Evolutionary conservation across 495 filamentous ascomycete species (phyloP), one percentile per base, ranked within the genome.

Genomic region (Daldinia bambusicola): DNA sequence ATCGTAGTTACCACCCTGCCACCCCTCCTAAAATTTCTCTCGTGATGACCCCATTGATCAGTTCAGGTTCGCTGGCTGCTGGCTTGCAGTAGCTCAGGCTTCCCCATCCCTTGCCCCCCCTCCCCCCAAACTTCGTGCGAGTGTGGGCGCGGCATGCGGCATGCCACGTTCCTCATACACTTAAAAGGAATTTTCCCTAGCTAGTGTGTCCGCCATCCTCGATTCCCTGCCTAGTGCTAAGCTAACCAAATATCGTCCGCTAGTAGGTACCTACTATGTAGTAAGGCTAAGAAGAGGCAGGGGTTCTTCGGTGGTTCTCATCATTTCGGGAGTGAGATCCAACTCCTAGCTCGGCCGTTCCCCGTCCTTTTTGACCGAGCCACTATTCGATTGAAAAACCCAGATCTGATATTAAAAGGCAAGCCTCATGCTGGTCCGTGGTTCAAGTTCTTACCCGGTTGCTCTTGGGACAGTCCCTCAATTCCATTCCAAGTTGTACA

Each of bases 311-410:
- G 75, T 77, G 70, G 70, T 76, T 77, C 75, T 77, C 69, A 62
- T 72, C 75, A 77, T 77, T 77, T 77, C 75, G 74, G 69, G 75
- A 74, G 66, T 71, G 66, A 77, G 74, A 76, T 76, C 75, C 70
- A 66, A 68, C 64, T 63, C 67, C 52, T 73, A 51, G 61, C 51
- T 71, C 56, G 63, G 61, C 51, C 56, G 63, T 71, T 74, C 66
- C 74, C 74, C 65, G 66, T 72, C 70, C 55, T 74, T 76, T 69
- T 71, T 69, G 70, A 66, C 63, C 66, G 71, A 77, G 68, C 70
- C 67, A 55, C 70, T 75, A 76, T 76, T 77, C 70, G 75, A 67
- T 69, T 48, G 1, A 60, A 55, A 55, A 63, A 63, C 62, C 64
- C 66, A 74, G 74, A 77, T 77, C 75, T 77, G 74, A 76, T 72